Percentiles rank a stretch among this genome's conserved stretches.
Conservation (phyloP, 164 flowering plant species). For the Vitis labrusca region DNA sequence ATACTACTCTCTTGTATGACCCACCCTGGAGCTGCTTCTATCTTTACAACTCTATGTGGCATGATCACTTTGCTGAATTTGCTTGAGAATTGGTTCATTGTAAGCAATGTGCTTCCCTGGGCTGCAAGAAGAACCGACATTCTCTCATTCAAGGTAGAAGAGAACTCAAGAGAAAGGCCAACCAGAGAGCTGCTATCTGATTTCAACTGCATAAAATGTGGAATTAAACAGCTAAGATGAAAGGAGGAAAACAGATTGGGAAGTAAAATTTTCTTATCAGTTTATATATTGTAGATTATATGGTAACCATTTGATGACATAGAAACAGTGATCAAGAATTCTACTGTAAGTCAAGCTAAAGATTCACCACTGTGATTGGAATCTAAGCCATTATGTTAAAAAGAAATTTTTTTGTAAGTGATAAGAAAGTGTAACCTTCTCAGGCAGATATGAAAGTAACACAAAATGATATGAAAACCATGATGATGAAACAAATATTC, state of each 20-base stretch:
- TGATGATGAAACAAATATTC: background rate
- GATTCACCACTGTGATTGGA: background rate
- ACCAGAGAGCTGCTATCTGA: constrained; percentile 51
- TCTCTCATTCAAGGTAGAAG: constrained; percentile 29
- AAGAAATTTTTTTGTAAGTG: background rate
- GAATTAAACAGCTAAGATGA: constrained; percentile 3
- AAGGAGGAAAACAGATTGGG: background rate
- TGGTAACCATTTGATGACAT: background rate
- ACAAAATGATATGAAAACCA: background rate
- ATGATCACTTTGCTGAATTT: constrained; percentile 45
- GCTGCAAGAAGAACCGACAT: constrained; percentile 58
- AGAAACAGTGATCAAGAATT: background rate
- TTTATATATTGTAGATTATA: background rate
- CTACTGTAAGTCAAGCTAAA: background rate
- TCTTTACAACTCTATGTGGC: constrained; percentile 36
- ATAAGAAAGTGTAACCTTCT: no score
- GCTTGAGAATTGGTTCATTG: constrained; percentile 38
- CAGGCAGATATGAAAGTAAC: background rate
- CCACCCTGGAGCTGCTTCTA: constrained; percentile 50
- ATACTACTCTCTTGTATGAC: constrained; percentile 44
- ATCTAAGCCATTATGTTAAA: background rate
- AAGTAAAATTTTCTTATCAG: background rate
- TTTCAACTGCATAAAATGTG: constrained; percentile 52
- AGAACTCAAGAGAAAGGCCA: constrained; percentile 54
- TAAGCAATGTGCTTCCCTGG: constrained; percentile 22